phyloP scores from a whole-genome alignment of 2,329 filamentous ascomycete species.

The Alternaria panax region DNA sequence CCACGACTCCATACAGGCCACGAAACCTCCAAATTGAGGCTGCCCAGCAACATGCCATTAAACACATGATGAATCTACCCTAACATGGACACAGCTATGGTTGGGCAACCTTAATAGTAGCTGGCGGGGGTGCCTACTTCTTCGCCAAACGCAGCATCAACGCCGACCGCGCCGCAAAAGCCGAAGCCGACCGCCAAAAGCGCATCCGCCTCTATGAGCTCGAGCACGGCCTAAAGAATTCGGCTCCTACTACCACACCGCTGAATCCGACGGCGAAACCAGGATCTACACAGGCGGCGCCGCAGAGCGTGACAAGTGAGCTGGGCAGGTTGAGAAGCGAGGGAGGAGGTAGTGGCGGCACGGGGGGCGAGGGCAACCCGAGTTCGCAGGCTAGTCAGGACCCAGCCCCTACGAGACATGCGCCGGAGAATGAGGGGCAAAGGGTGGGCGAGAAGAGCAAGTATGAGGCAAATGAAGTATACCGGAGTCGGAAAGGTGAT shows the following conservation, averaged over 20 bases:
- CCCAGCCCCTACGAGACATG: constrained; percentile 85
- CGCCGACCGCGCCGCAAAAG: constrained; percentile 80
- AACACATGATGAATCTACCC: neutral
- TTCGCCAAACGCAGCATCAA: constrained; percentile 97
- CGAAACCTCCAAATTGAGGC: neutral
- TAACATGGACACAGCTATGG: constrained; percentile 70
- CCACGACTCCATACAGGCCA: neutral
- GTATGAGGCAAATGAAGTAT: constrained; percentile 82
- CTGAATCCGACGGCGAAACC: constrained; percentile 21
- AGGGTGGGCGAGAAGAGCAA: constrained; percentile 80
- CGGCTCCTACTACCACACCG: constrained; percentile 12
- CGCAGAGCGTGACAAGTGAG: constrained; percentile 15
- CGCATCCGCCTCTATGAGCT: constrained; percentile 42
- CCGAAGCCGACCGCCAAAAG: constrained; percentile 55
- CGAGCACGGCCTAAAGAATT: constrained; percentile 28
- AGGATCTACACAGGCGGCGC: constrained; percentile 15
- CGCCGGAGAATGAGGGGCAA: constrained; percentile 73
- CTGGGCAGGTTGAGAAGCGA: constrained; percentile 15
- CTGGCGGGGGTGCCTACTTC: constrained; percentile 90
- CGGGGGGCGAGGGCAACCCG: constrained; percentile 58
- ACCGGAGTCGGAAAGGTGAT: constrained; percentile 81
- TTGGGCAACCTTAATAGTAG: constrained; percentile 85
- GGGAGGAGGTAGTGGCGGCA: constrained; percentile 17
- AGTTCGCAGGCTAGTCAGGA: constrained; percentile 77
- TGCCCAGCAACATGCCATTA: neutral